Conservation (phyloP, 208 protist species). For the Wallacemonas sp. region DNA sequence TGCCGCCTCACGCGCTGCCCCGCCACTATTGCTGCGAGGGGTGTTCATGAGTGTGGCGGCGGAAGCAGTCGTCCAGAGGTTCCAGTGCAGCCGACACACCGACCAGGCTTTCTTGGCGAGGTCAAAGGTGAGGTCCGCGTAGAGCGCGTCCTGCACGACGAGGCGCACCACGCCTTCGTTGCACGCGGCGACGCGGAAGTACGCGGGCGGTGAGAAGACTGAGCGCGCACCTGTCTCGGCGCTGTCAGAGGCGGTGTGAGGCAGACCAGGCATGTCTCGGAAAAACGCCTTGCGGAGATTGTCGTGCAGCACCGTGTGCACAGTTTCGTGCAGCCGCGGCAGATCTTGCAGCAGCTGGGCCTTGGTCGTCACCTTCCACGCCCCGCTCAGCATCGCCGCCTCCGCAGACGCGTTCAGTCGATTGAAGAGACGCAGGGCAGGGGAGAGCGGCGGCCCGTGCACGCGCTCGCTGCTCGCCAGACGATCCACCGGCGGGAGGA, state of each 20-base stretch:
- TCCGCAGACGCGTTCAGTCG: slow-evolving; percentile 59
- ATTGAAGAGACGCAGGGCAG: slow-evolving; percentile 50
- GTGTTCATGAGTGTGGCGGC: slow-evolving; percentile 23
- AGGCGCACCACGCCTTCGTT: slow-evolving; percentile 54
- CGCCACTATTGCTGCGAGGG: not conserved
- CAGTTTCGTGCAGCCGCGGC: slow-evolving; percentile 36
- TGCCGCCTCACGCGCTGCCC: too few relatives aligned
- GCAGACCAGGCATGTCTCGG: not conserved
- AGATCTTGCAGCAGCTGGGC: slow-evolving; percentile 56
- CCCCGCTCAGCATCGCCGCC: slow-evolving; percentile 47
- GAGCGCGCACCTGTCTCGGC: too few relatives aligned
- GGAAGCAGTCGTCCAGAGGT: slow-evolving; percentile 24
- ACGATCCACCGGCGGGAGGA: slow-evolving; percentile 44
- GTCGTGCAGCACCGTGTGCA: slow-evolving; percentile 6
- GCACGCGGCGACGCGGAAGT: slow-evolving; percentile 34
- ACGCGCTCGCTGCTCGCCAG: slow-evolving; percentile 16
- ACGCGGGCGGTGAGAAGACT: slow-evolving; percentile 3
- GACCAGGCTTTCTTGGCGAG: slow-evolving; percentile 35
- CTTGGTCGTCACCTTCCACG: slow-evolving; percentile 58
- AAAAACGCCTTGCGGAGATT: slow-evolving; percentile 3
- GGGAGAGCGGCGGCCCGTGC: slow-evolving; percentile 37
- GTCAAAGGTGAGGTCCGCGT: slow-evolving; percentile 71
- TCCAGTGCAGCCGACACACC: slow-evolving; percentile 59
- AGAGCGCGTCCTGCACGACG: slow-evolving; percentile 51
- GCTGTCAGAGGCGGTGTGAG: too few relatives aligned